phyloP scores from a whole-genome alignment of 768 basidiomycete species.

The Rhodotorula toruloides region DNA sequence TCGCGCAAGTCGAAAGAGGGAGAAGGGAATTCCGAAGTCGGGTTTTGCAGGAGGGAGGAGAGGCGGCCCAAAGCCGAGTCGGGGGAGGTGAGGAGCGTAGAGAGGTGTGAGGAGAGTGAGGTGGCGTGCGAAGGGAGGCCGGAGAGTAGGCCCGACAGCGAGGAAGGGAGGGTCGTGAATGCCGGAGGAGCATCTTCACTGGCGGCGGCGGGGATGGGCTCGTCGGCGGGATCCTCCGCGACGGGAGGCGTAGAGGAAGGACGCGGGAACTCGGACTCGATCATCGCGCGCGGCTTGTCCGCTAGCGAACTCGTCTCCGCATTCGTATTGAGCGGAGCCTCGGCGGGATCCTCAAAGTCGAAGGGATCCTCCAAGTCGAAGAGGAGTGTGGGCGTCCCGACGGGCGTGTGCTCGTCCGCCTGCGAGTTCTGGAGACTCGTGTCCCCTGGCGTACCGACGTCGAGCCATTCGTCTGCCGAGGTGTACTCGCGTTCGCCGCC shows the following conservation, averaged over 20 bases:
- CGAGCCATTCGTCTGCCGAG: no score
- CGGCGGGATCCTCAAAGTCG: no score
- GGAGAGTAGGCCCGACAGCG: not conserved
- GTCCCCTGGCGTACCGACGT: no score
- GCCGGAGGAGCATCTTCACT: not conserved
- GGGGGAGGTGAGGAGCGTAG: not conserved
- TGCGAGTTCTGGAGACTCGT: no score
- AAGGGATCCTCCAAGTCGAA: no score
- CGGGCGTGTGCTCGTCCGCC: no score
- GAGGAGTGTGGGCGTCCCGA: no score
- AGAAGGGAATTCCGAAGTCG: not conserved
- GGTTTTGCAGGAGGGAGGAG: not conserved
- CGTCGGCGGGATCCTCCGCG: not conserved
- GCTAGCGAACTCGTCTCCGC: no score
- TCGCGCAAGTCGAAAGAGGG: not conserved
- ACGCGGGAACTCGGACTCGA: not conserved
- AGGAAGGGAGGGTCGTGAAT: not conserved
- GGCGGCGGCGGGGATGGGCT: not conserved
- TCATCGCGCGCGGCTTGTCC: no score
- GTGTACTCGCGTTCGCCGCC: no score
- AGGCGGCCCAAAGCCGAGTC: slow-evolving; percentile 11
- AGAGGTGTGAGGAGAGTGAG: not conserved
- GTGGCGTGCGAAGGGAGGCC: not conserved
- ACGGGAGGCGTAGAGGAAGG: no score
- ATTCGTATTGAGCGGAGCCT: no score